Evolutionary conservation across 1,139 yeast genomes (phyloP).

Genomic region (Scheffersomyces quercinus): DNA sequence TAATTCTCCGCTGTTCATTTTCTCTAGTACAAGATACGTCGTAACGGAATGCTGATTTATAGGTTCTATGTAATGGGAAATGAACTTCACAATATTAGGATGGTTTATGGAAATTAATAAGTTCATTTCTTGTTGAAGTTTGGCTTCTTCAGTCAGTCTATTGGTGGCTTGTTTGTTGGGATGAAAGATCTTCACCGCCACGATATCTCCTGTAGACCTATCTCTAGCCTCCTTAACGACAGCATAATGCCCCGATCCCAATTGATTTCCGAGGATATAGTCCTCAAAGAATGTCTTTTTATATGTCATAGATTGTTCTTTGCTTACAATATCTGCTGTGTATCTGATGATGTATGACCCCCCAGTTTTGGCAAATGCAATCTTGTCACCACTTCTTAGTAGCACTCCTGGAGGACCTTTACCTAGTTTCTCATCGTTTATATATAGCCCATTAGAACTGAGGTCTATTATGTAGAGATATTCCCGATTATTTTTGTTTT

Average conservation of each 20-base stretch:
- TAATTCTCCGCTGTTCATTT: constrained; percentile 72
- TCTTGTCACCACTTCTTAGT: constrained; percentile 62
- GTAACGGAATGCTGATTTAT: constrained; percentile 52
- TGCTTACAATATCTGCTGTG: constrained; percentile 21
- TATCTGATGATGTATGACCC: constrained; percentile 60
- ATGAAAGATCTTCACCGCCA: constrained; percentile 77
- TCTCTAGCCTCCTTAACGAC: constrained; percentile 69
- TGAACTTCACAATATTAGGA: constrained; percentile 66
- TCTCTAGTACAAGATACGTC: constrained; percentile 70
- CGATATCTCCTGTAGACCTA: constrained; percentile 56
- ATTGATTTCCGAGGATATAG: constrained; percentile 58
- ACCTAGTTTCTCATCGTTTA: constrained; percentile 59
- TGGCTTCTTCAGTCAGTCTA: constrained; percentile 43
- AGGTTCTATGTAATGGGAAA: constrained; percentile 71
- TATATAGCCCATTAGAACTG: constrained; percentile 68
- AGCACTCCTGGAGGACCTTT: constrained; percentile 44
- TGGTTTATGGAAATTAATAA: constrained; percentile 67
- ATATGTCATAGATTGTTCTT: constrained; percentile 12
- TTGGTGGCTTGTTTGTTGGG: constrained; percentile 44
- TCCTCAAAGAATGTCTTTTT: constrained; percentile 55
- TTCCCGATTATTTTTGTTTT: constrained; percentile 37
- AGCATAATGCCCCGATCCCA: constrained; percentile 81
- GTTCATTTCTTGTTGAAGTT: constrained; percentile 67
- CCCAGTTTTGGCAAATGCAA: constrained; percentile 60
- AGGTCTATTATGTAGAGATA: constrained; percentile 54